These are phyloP conservation scores for Didymella exigua DNA, from an alignment of 2,329 filamentous ascomycete species.

Conservation along the genomic window DNA sequence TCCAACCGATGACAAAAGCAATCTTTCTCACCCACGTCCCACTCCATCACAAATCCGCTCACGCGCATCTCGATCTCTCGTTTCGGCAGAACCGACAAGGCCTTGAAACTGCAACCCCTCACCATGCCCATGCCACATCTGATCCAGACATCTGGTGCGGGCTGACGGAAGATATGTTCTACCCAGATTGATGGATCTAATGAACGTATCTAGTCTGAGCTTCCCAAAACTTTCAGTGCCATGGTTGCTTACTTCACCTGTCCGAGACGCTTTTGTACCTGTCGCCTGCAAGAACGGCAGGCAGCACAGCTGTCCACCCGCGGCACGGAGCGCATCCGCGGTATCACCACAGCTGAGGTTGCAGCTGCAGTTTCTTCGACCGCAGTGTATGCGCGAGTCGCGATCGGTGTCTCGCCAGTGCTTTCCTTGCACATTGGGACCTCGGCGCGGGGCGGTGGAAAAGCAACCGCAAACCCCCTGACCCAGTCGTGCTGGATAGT, in stretches of 20 bases:
- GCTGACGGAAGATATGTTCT: neutral
- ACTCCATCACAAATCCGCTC: conserved; percentile 5
- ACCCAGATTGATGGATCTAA: neutral
- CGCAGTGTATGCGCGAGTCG: neutral
- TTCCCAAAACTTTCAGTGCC: neutral
- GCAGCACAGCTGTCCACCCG: conserved; percentile 2
- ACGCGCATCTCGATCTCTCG: neutral
- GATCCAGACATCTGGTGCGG: neutral
- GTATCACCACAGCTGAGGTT: conserved; percentile 2
- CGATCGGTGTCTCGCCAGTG: conserved; percentile 1
- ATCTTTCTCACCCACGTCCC: neutral
- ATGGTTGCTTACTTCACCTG: neutral
- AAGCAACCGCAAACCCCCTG: conserved; percentile 6
- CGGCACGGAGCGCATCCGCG: neutral
- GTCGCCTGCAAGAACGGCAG: neutral
- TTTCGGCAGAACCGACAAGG: conserved; percentile 1
- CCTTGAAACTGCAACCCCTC: conserved; percentile 8
- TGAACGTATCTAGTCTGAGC: neutral
- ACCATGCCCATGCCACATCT: neutral
- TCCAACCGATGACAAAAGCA: conserved; percentile 9
- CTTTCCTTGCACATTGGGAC: neutral
- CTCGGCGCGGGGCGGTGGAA: conserved; percentile 9
- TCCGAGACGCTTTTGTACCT: neutral
- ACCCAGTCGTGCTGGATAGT: conserved; percentile 1
- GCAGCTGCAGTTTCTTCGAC: neutral